Conservation (phyloP, 805 yeast species). For the Ogataea minuta region DNA sequence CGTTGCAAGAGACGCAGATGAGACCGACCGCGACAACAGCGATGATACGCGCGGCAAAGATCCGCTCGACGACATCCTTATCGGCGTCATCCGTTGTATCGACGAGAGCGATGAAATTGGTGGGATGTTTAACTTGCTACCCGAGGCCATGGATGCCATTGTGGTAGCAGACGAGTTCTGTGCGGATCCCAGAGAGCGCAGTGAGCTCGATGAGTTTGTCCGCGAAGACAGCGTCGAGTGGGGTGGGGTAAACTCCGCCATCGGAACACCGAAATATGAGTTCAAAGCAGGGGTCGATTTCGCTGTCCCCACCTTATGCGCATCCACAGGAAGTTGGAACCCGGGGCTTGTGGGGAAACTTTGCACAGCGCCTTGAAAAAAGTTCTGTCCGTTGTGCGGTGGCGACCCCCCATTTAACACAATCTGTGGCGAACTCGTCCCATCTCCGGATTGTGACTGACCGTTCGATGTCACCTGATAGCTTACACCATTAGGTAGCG, state of each 20-base stretch:
- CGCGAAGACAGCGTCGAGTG: conserved; percentile 31
- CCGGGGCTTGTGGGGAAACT: conserved; percentile 19
- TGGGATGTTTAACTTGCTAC: conserved; percentile 12
- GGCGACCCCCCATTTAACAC: conserved; percentile 4
- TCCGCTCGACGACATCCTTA: conserved; percentile 31
- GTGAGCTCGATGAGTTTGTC: conserved; percentile 33
- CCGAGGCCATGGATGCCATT: conserved; percentile 17
- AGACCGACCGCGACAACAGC: conserved; percentile 17
- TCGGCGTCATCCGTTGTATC: conserved; percentile 63
- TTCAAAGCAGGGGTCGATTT: conserved; percentile 25
- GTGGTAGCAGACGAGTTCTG: conserved; percentile 31
- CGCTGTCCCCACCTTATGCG: conserved; percentile 17
- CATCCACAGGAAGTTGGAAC: conserved; percentile 6
- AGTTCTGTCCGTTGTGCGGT: conserved; percentile 8
- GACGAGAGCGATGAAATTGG: conserved; percentile 41
- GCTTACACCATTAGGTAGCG: conserved; percentile 16
- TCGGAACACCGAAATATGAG: conserved; percentile 17
- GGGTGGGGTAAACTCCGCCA: conserved; percentile 28
- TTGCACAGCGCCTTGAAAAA: conserved; percentile 4
- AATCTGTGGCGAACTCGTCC: conserved; percentile 2
- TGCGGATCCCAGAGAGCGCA: conserved; percentile 31
- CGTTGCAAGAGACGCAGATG: conserved; percentile 26
- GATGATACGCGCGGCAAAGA: conserved; percentile 24
- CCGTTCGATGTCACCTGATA: background rate
- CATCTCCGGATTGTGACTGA: too few relatives aligned